Conservation (phyloP, 148 eudicot species). For the Rhododendron henanense region DNA sequence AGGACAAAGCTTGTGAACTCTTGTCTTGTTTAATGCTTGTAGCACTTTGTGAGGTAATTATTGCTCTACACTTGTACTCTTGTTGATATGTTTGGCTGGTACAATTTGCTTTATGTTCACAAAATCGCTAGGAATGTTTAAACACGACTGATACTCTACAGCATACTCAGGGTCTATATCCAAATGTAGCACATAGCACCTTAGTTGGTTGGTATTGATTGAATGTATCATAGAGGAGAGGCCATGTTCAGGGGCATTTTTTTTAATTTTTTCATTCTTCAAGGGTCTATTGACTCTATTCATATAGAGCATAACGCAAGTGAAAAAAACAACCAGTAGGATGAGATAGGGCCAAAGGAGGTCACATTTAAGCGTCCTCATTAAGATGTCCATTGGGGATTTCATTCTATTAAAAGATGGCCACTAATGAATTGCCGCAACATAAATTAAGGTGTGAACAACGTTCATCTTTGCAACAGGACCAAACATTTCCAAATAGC, state of each 20-base stretch:
- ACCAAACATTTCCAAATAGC: not conserved
- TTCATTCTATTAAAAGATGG: not conserved
- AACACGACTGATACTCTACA: not conserved
- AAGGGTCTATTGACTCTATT: not conserved
- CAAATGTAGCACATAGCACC: not conserved
- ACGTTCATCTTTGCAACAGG: not conserved
- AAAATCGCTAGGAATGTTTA: not conserved
- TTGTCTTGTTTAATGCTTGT: slow-evolving; percentile 82
- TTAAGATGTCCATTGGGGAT: not conserved
- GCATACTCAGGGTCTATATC: not conserved
- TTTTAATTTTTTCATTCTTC: not conserved
- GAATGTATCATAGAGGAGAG: not conserved
- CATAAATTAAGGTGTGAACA: not conserved
- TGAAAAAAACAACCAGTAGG: not conserved
- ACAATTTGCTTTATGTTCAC: not conserved
- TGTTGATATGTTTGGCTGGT: not conserved
- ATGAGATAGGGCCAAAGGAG: not conserved
- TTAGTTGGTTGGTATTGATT: not conserved
- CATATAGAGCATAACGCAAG: not conserved
- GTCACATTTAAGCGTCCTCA: not conserved
- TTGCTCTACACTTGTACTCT: not conserved
- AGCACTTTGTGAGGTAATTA: slow-evolving; percentile 88
- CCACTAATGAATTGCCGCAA: not conserved
- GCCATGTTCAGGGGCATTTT: not conserved
- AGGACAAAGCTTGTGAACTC: slow-evolving; percentile 63